Percentiles rank a stretch among this genome's conserved stretches.
These are phyloP conservation scores for Daldinia decipiens DNA, from an alignment of 495 filamentous ascomycete genomes.

Conservation along the genomic window DNA sequence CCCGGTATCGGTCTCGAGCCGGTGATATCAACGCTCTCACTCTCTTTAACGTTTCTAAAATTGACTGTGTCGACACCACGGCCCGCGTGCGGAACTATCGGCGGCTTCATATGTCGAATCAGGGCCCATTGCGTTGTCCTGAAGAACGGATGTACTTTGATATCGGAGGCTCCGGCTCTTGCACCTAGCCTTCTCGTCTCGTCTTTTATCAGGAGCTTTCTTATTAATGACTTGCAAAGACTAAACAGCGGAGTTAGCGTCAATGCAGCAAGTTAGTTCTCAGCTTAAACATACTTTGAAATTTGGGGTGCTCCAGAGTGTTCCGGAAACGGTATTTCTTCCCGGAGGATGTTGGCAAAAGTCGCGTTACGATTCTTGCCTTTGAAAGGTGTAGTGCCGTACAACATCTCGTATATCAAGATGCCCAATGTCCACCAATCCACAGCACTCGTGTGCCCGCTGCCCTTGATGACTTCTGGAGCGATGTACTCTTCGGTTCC, in stretches of 20 bases:
- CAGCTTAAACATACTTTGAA: slow-evolving; percentile 75
- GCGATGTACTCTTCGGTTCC: slow-evolving; percentile 99
- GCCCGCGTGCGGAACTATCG: slow-evolving; percentile 94
- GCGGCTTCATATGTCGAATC: slow-evolving; percentile 97
- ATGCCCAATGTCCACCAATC: slow-evolving; percentile 99
- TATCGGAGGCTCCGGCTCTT: slow-evolving; percentile 93
- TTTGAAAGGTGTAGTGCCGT: slow-evolving; percentile 98
- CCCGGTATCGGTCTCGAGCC: slow-evolving; percentile 69
- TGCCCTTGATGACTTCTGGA: slow-evolving; percentile 97
- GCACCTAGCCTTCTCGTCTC: slow-evolving; percentile 95
- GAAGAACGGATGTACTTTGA: slow-evolving; percentile 97
- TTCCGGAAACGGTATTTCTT: slow-evolving; percentile 95
- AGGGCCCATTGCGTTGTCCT: slow-evolving; percentile 94
- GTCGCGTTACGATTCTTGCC: slow-evolving; percentile 98
- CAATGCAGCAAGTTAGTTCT: slow-evolving; percentile 11
- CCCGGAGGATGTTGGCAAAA: slow-evolving; percentile 95
- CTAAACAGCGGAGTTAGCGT: slow-evolving; percentile 55
- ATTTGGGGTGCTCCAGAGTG: slow-evolving; percentile 83
- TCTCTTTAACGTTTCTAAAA: slow-evolving; percentile 98
- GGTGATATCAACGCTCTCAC: slow-evolving; percentile 91
- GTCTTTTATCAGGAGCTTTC: slow-evolving; percentile 97
- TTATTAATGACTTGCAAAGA: slow-evolving; percentile 94
- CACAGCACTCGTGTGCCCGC: slow-evolving; percentile 96
- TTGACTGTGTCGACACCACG: slow-evolving; percentile 93
- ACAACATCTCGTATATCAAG: slow-evolving; percentile 98